These are phyloP conservation scores for Gypsophila paniculata DNA, from an alignment of 179 eudicot species.

Conservation along the genomic window DNA sequence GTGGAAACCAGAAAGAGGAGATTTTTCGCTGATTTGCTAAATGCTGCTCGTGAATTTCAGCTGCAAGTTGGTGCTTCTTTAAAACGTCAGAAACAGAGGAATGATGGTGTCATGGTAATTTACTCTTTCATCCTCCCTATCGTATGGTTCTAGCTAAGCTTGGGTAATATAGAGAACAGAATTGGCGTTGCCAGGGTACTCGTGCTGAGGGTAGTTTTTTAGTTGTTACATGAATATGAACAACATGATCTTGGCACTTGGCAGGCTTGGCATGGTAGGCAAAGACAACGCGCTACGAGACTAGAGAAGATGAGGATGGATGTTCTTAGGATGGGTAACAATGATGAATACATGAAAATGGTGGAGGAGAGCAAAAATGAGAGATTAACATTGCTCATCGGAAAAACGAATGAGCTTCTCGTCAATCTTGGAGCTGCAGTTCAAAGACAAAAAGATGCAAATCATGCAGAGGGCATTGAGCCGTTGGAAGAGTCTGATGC, in stretches of 20 bases:
- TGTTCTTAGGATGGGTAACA: slow-evolving; percentile 77
- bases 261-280: slow-evolving; percentile 99
- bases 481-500: slow-evolving; percentile 55
- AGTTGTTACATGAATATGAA: slow-evolving; percentile 9
- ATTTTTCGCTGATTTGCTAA: slow-evolving; percentile 84
- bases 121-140: slow-evolving; percentile 19
- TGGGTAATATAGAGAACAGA: neutral
- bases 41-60: slow-evolving; percentile 90
- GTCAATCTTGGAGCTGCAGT: slow-evolving; percentile 97
- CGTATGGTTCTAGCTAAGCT: slow-evolving; percentile 1
- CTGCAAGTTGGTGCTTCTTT: slow-evolving; percentile 73
- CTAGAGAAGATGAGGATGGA: slow-evolving; percentile 86
- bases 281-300: slow-evolving; percentile 87
- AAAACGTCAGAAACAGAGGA: slow-evolving; percentile 86
- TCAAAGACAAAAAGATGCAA: slow-evolving; percentile 95
- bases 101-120: slow-evolving; percentile 82
- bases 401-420: slow-evolving; percentile 93
- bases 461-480: slow-evolving; percentile 67
- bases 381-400: slow-evolving; percentile 85
- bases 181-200: neutral
- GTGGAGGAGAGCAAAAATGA: slow-evolving; percentile 99
- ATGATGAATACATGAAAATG: slow-evolving; percentile 95
- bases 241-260: slow-evolving; percentile 4
- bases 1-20: slow-evolving; percentile 73
- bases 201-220: neutral